Evolutionary conservation across 257 asterid genomes (phyloP), one percentile per base, ranked within the genome.

Genomic region (Datura wrightii): DNA sequence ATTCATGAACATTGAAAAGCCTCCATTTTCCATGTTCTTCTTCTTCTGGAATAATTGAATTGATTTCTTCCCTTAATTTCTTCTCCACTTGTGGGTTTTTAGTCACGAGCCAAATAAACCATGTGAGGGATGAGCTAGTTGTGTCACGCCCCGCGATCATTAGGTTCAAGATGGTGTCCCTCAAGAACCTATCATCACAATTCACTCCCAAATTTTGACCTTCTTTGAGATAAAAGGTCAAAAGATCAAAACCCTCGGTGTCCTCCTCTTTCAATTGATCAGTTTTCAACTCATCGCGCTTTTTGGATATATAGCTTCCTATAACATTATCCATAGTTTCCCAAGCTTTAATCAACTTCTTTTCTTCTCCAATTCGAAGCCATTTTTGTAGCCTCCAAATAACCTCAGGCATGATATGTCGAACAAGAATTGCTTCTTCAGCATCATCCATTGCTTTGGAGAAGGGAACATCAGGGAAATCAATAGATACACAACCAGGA

Each of bases 111-210:
- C 95, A 93, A 69, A 88, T 79, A 76, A 93, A 92, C 94, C 96
- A 93, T 5, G 97, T 91, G 0, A 92, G 92, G 3, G 93, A 93
- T 0, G 97, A 91, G 83, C 94, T 89, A 1, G 92, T 89, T 0
- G 97, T 93, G 88, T 93, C 97, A 2, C 94, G 85, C 9, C 97
- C 95, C 0, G 94, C 95, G 0, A 93, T 90, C 93, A 93, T 93
- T 42, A 92, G 79, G 72, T 91, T 93, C 41, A 93, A 37, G 48
- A 92, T 80, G 2, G 91, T 93, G 72, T 93, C 97, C 53, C 93
- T 86, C 55, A 92, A 56, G 86, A 85, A 93, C 84, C 79, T 85
- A 56, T 91, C 91, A 10, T 85, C 79, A 31, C 82, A 81, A 11
- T 74, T 76, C 42, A 24, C 4, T 50, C 87, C 90, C 65, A 39